Evolutionary conservation across 768 basidiomycete species (phyloP), one percentile per base, ranked within the genome.

Genomic region (Russula virescens): DNA sequence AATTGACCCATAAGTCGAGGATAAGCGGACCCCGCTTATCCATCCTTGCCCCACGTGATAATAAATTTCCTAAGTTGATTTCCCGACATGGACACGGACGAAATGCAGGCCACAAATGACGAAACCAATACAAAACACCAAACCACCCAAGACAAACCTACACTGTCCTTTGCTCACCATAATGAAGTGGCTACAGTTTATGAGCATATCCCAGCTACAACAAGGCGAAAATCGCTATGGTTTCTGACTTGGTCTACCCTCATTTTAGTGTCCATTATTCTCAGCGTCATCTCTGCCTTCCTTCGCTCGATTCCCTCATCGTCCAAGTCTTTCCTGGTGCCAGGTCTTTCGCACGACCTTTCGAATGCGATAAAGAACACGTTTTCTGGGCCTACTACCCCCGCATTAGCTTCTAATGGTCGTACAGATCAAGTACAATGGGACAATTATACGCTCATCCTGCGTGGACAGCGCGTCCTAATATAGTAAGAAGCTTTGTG

Each of bases 371-470:
- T 19, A 26, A 28, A 19, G 21, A 23, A 45, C 6, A 8, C 21
- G 14, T 25, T 50, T 23, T 11, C 31, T 18, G n/a, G 3, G 25
- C 31, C 47, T 23, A 45, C 26, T n/a, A n/a, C 40, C 16, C 5
- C 28, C 13, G 19, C 48, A 23, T 49, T 47, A 46, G 56, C 60
- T 40, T 55, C 55, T 19, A 68, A 68, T 47, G 57, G 60, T 25
- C 58, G 67, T 14, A 66, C 65, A 2, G 43, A 60, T 25, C 31
- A 57, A 46, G 61, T 68, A 38, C 67, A 68, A 38, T 68, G 67
- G 67, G 67, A 68, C 54, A 46, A 58, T 9, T 66, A 68, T 58
- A 63, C 65, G 19, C 65, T 68, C 31, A 19, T 66, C 26, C 52
- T 68, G 50, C 65, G 18, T 11, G 67, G 67, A 34, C 65, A 68